These are phyloP conservation scores for Malassezia brasiliensis DNA, from an alignment of 1,284 basidiomycete genomes.

Conservation along the genomic window DNA sequence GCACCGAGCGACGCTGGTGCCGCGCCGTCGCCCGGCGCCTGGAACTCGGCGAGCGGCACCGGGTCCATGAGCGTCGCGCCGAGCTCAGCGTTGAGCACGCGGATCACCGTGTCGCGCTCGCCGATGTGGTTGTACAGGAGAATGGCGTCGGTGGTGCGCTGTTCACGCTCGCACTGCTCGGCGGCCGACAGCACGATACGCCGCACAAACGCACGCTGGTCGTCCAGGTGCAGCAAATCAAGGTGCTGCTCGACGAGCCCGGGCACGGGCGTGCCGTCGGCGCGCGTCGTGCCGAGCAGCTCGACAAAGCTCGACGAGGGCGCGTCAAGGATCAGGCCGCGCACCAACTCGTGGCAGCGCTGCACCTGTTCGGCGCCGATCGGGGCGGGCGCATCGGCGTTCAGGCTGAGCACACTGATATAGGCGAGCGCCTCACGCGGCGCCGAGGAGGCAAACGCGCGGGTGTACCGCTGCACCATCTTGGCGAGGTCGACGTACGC, in stretches of 20 bases:
- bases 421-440: conserved; percentile 90
- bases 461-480: conserved; percentile 81
- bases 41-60: conserved; percentile 12
- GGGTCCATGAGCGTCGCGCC: conserved; percentile 56
- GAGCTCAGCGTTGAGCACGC: conserved; percentile 75
- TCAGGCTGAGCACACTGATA: conserved; percentile 75
- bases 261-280: conserved; percentile 76
- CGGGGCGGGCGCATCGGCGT: conserved; percentile 56
- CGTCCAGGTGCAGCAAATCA: conserved; percentile 64
- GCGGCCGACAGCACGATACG: conserved; percentile 75
- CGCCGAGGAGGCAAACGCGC: conserved; percentile 81
- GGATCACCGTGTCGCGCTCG: conserved; percentile 77
- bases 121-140: conserved; percentile 90
- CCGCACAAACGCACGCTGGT: conserved; percentile 65
- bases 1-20: conserved; percentile 53
- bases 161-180: conserved; percentile 59
- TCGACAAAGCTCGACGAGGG: conserved; percentile 62
- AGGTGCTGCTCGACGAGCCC: conserved; percentile 79
- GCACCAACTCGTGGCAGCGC: conserved; percentile 72
- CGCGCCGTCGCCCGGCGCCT: conserved; percentile 20
- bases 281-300: conserved; percentile 77
- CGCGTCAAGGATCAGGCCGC: conserved; percentile 76
- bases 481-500: conserved; percentile 63
- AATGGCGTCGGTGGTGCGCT: conserved; percentile 76
- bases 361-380: conserved; percentile 75